A percentile compares a stretch with the other conserved stretches of the same genome.
These are phyloP conservation scores for Kodamaea fungicola DNA, from an alignment of 1,139 yeast genomes.

Conservation along the genomic window DNA sequence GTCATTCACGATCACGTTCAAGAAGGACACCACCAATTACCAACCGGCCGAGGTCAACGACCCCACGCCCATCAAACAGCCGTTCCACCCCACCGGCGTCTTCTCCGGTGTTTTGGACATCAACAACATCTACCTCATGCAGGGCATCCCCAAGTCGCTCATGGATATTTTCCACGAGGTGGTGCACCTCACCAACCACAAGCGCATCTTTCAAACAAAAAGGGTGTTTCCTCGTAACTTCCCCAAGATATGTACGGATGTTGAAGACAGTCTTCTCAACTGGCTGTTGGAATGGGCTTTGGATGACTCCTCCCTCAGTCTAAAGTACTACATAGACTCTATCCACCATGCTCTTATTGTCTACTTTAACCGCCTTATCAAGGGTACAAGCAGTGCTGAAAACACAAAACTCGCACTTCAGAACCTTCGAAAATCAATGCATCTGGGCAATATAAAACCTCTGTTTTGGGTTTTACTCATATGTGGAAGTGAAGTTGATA, in stretches of 20 bases:
- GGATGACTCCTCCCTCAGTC: slow-evolving; percentile 18
- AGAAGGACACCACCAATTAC: slow-evolving; percentile 6
- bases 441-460: slow-evolving; percentile 15
- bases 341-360: slow-evolving; percentile 44
- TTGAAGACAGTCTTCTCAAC: slow-evolving; percentile 45
- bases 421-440: not conserved
- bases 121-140: slow-evolving; percentile 35
- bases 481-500: slow-evolving; percentile 43
- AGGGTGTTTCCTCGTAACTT: slow-evolving; percentile 51
- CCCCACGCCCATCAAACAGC: not conserved
- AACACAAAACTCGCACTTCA: slow-evolving; percentile 1
- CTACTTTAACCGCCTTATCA: slow-evolving; percentile 44
- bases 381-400: slow-evolving; percentile 15
- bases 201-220: slow-evolving; percentile 43
- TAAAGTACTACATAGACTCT: slow-evolving; percentile 34
- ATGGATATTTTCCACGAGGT: slow-evolving; percentile 43
- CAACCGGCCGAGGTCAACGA: not conserved
- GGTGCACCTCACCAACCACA: slow-evolving; percentile 50
- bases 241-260: slow-evolving; percentile 52
- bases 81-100: not conserved
- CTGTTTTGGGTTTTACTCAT: slow-evolving; percentile 50
- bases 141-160: slow-evolving; percentile 47
- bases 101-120: slow-evolving; percentile 9
- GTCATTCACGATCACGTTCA: slow-evolving; percentile 25
- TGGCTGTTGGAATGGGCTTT: slow-evolving; percentile 49